These are phyloP conservation scores for Blepharisma japonicum DNA, from an alignment of 73 alveolate species.

Conservation along the genomic window DNA sequence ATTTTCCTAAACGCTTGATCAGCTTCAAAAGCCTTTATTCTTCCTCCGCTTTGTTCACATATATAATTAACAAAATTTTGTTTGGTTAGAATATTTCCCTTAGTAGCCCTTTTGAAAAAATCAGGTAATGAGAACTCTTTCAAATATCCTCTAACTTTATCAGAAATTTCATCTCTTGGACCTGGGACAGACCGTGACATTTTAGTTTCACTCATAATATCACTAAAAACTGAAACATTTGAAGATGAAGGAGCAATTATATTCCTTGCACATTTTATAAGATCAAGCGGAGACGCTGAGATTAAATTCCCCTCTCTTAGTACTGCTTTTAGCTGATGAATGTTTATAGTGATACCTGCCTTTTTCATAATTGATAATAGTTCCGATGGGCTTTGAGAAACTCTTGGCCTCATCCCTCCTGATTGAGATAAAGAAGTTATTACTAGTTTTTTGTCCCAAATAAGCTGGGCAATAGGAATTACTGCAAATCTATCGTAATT, in stretches of 20 bases:
- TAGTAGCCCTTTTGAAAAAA: not conserved
- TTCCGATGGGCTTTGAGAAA: not conserved
- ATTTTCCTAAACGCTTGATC: constrained; percentile 15
- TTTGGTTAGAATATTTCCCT: not conserved
- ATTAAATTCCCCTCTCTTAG: not conserved
- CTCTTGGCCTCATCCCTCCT: constrained; percentile 28
- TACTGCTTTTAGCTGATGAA: constrained; percentile 26
- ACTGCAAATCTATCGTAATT: not conserved
- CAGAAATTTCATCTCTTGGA: not conserved
- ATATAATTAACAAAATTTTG: constrained; percentile 10
- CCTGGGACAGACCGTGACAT: not conserved
- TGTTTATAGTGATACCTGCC: not conserved
- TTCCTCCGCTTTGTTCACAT: constrained; percentile 6
- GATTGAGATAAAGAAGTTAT: not conserved
- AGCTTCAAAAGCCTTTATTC: constrained; percentile 13
- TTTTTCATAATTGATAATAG: constrained; percentile 19
- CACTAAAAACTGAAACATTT: constrained; percentile 16
- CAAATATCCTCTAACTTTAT: not conserved
- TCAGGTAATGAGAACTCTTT: not conserved
- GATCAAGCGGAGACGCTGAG: constrained; percentile 2
- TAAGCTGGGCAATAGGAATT: not conserved
- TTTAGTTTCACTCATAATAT: not conserved
- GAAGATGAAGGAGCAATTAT: constrained; percentile 14
- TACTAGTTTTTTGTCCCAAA: constrained; percentile 18
- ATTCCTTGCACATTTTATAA: not conserved